These are phyloP conservation scores for Colletotrichum tofieldiae DNA, from an alignment of 2,329 filamentous ascomycete species.

Conservation along the genomic window DNA sequence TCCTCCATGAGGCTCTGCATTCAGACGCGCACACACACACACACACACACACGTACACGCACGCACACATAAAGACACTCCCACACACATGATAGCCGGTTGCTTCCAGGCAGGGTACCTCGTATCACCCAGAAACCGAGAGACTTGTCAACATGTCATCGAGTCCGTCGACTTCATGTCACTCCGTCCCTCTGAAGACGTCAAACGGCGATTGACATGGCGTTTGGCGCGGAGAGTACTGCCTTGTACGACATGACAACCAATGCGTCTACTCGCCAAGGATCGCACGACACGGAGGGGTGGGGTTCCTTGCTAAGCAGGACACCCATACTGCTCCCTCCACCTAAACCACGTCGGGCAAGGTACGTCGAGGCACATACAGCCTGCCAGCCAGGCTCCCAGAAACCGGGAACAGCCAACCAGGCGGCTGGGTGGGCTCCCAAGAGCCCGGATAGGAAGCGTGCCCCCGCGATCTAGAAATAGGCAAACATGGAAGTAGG, in stretches of 20 bases:
- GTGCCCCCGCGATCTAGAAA: constrained; percentile 16
- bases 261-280: neutral
- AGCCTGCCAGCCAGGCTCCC: constrained; percentile 15
- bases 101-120: neutral
- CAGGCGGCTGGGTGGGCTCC: constrained; percentile 7
- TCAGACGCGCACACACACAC: neutral
- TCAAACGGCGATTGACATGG: neutral
- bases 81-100: neutral
- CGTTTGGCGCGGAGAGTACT: constrained; percentile 1
- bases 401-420: constrained; percentile 36
- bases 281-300: neutral
- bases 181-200: neutral
- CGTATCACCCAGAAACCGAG: constrained; percentile 5
- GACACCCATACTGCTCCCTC: neutral
- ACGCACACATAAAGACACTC: neutral
- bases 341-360: neutral
- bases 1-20: constrained; percentile 13
- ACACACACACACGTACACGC: neutral
- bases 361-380: constrained; percentile 5
- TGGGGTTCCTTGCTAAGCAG: no score
- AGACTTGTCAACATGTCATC: constrained; percentile 21
- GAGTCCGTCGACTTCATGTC: neutral
- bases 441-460: constrained; percentile 20
- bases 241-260: constrained; percentile 22
- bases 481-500: constrained; percentile 30